Base-by-base conservation (phyloP, 139 green algal species). In the Micractinium conductrix region DNA sequence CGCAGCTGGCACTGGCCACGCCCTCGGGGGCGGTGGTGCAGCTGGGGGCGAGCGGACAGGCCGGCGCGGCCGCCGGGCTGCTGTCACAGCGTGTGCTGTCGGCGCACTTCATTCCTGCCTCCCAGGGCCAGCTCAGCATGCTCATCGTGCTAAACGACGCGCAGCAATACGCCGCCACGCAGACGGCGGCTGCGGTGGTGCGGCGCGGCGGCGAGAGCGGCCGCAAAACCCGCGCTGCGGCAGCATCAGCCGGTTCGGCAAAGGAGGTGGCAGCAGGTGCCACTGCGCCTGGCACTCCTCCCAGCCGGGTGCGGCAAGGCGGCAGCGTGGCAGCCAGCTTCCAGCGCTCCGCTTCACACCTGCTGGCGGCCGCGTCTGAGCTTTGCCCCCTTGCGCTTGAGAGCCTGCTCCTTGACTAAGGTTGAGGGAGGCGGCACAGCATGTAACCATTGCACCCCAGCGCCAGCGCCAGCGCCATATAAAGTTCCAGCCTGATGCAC, bases 101-200 rank as follows among this genome's bases (percentile, higher is more conserved):
- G 16, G 5, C 28, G 26, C 26, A 69, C 22, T 69, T n/a, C 28
- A 26, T 2, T 38, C 4, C 37, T 4, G 4, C 9, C 14, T 14
- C 22, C 7, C 12, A 22, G 35, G 4, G 65, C n/a, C 65, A 44
- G 14, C 33, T 44, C 3, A 44, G 65, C 43, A 2, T 40, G 65
- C 42, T 78, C 42, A 28, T 78, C 7, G 70, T 78, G 70, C 30
- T 78, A 43, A 78, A 58, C n/a, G 70, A 78, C 12, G 42, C 70
- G 14, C 70, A 53, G 42, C 70, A 78, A 43, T 78, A 50, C 58
- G 12, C 70, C 26, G 19, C 42, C 4, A 33, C 12, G 19, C 26
- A 37, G 16, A 37, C 30, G 16, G 4, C 63, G 2, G 33, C 65
- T 30, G 33, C n/a, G n/a, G 22, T 6, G 35, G 65, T 3, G 26